A percentile compares a stretch with the other conserved stretches of the same genome.
These are phyloP conservation scores for Asterella californica DNA, from an alignment of 225 moss, liverwort and hornwort genomes.

Conservation along the genomic window DNA sequence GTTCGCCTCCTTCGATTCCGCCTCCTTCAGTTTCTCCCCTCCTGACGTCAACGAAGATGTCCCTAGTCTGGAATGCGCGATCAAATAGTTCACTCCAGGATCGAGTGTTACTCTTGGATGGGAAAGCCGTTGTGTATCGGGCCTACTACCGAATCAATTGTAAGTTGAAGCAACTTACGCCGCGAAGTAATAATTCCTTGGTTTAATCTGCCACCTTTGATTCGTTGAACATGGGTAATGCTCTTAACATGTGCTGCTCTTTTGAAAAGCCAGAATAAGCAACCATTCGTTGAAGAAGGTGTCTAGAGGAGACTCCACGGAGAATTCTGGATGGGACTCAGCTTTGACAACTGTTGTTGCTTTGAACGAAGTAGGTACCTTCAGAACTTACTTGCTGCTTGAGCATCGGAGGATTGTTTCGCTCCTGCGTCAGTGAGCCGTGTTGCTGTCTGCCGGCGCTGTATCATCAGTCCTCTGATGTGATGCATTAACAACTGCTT, in stretches of 20 bases:
- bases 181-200: background rate
- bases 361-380: constrained; percentile 33
- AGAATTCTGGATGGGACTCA: constrained; percentile 52
- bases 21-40: background rate
- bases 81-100: constrained; percentile 11
- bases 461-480: background rate
- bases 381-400: background rate
- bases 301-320: constrained; percentile 29
- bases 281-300: constrained; percentile 39
- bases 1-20: background rate
- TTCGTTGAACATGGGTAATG: background rate
- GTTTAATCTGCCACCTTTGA: background rate
- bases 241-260: constrained; percentile 13
- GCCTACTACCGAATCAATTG: constrained; percentile 44
- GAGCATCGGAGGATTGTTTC: background rate
- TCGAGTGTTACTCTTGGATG: constrained; percentile 39
- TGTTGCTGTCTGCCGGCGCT: too few relatives aligned
- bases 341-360: constrained; percentile 40
- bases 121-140: constrained; percentile 44
- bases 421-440: background rate
- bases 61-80: constrained; percentile 16
- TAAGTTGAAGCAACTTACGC: constrained; percentile 3
- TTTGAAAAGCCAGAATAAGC: constrained; percentile 38
- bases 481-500: background rate
- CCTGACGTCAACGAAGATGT: background rate